Percentiles rank a stretch among this genome's conserved stretches.
Evolutionary conservation across 1,139 yeast genomes (phyloP).

Genomic region (Candida sp.): DNA sequence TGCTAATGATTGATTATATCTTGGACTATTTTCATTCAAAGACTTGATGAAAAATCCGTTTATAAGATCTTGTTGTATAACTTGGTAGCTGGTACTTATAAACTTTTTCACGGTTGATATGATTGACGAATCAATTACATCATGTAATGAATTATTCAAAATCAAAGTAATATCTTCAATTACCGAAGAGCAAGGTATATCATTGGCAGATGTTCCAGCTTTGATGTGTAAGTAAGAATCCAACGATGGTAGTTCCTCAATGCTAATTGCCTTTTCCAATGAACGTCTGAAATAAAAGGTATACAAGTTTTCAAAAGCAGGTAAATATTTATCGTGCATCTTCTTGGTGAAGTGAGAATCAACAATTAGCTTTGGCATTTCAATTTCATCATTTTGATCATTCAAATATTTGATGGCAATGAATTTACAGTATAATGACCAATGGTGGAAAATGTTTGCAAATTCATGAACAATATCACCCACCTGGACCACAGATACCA

Average conservation of each 20-base stretch:
- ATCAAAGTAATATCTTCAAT: conserved; percentile 83
- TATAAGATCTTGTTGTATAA: conserved; percentile 34
- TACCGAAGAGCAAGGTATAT: conserved; percentile 75
- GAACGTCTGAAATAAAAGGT: conserved; percentile 73
- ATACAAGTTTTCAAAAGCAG: conserved; percentile 61
- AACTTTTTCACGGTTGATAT: conserved; percentile 50
- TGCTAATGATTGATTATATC: conserved; percentile 39
- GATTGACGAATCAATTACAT: conserved; percentile 61
- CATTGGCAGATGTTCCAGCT: conserved; percentile 27
- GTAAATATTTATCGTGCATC: conserved; percentile 49
- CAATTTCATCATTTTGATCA: conserved; percentile 14
- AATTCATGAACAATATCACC: conserved; percentile 68
- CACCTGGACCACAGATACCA: conserved; percentile 36
- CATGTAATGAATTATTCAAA: conserved; percentile 61
- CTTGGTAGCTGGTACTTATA: conserved; percentile 28
- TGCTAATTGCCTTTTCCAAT: conserved; percentile 73
- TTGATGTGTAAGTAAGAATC: conserved; percentile 23
- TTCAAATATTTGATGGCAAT: conserved; percentile 60
- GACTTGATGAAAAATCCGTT: conserved; percentile 45
- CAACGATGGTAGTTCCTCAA: conserved; percentile 69
- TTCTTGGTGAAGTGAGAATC: conserved; percentile 65
- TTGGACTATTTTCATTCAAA: conserved; percentile 55
- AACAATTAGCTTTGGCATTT: conserved; percentile 51
- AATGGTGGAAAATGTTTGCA: conserved; percentile 74
- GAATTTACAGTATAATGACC: conserved; percentile 83